phyloP scores from a whole-genome alignment of 495 filamentous ascomycete genomes.

The Penicillium parvum region DNA sequence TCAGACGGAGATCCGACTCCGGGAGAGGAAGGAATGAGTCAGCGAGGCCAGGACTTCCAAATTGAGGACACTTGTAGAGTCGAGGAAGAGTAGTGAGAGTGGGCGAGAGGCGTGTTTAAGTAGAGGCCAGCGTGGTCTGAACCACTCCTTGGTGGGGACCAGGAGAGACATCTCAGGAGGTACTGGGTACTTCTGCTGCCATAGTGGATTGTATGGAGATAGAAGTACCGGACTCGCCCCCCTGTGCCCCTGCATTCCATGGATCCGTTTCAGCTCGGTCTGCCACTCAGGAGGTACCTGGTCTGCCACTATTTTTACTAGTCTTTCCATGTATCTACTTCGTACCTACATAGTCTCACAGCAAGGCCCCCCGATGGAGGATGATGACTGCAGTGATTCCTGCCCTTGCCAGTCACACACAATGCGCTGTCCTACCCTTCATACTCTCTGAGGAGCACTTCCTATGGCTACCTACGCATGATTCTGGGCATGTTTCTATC shows the following conservation, averaged over 20 bases:
- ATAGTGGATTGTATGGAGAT: neutral
- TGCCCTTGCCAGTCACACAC: too few relatives aligned
- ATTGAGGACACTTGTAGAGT: conserved; percentile 38
- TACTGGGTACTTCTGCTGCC: neutral
- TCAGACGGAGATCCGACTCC: conserved; percentile 21
- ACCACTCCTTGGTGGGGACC: neutral
- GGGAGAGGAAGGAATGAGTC: conserved; percentile 19
- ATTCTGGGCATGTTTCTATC: conserved; percentile 1
- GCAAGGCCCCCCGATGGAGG: too few relatives aligned
- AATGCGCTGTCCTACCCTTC: too few relatives aligned
- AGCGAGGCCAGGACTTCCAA: conserved; percentile 19
- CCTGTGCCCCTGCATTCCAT: conserved; percentile 25
- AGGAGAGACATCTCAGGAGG: conserved; percentile 1
- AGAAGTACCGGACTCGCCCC: conserved; percentile 10
- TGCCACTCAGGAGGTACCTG: conserved; percentile 3
- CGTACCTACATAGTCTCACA: too few relatives aligned
- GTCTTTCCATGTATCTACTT: too few relatives aligned
- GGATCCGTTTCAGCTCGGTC: conserved; percentile 1
- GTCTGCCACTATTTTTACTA: too few relatives aligned
- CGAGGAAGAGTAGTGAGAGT: conserved; percentile 6
- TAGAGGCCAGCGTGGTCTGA: conserved; percentile 47
- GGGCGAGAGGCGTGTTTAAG: conserved; percentile 29
- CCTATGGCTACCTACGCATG: too few relatives aligned
- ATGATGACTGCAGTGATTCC: too few relatives aligned
- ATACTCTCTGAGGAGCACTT: too few relatives aligned